Evolutionary conservation across 768 basidiomycete genomes (phyloP), one percentile per base, ranked within the genome.

Genomic region (Gymnopilus junonius): DNA sequence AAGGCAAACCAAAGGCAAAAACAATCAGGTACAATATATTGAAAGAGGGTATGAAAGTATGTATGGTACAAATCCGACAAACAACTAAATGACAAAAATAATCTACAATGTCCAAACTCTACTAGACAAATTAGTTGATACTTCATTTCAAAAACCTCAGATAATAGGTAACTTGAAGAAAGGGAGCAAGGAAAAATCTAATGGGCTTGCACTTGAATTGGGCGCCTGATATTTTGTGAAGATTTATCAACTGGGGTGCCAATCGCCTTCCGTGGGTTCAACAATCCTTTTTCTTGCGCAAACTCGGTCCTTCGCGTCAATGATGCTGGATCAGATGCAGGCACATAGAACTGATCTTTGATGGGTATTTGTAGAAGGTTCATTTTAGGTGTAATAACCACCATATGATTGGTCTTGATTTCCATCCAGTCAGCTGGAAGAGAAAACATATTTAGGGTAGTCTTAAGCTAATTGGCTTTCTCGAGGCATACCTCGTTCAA

Each of bases 361-460:
- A 99, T 97, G 2, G 97, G 97, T 66, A 97, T 93, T 74, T 97
- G 94, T 20, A 98, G 80, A 25, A 97, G 75, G 72, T 98, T 98
- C 87, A 97, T 95, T 82, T 94, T 95, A 39, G 93, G 93, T 0
- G 97, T 99, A 68, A 98, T 92, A 53, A 97, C 89, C 23, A 95
- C 90, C 90, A 98, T 92, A 66, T 93, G 89, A 75, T 99, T 98
- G 12, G 94, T 97, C 73, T 91, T 92, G 70, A 99, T 96, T 75
- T 98, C 97, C 91, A 98, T 96, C 97, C 97, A 99, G 74, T 99
- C 97, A 55, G 94, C 94, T 88, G 66, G 1, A 21, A 20, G 25
- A 10, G n/a, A 25, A 27, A 17, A 5, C 5, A n/a, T n/a, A 17
- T n/a, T 8, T 4, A 29, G 6, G 15, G 5, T 5, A 17, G 12